Evolutionary conservation across 192 early-diverging fungal species (phyloP).

Genomic region (Podila epicladia): DNA sequence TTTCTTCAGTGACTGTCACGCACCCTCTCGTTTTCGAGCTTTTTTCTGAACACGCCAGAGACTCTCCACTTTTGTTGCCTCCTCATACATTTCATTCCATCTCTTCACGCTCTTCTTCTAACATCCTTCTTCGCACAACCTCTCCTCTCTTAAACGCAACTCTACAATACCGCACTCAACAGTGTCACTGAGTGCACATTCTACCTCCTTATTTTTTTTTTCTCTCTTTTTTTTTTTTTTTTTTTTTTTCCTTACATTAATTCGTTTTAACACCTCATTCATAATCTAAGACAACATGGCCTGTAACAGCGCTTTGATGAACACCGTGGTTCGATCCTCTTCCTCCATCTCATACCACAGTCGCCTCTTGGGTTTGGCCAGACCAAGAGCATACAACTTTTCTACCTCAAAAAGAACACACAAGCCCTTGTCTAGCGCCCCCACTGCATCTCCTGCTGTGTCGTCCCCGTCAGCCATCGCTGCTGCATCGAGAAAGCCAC

Average conservation of each 20-base stretch:
- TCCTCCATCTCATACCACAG: conserved; percentile 11
- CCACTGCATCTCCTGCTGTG: conserved; percentile 9
- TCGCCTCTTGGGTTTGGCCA: not conserved
- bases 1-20: not conserved
- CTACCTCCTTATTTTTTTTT: not conserved
- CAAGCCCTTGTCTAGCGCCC: conserved; percentile 22
- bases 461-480: conserved; percentile 9
- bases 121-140: too few species aligned
- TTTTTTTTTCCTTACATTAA: not conserved
- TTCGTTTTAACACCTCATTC: not conserved
- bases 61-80: not conserved
- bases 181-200: not conserved
- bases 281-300: conserved; percentile 7
- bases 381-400: conserved; percentile 4
- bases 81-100: not conserved
- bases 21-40: not conserved
- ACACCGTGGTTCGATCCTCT: conserved; percentile 16
- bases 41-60: not conserved
- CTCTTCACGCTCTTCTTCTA: not conserved
- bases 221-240: not conserved
- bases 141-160: too few species aligned
- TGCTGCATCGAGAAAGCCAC: not conserved
- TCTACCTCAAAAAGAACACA: conserved; percentile 20
- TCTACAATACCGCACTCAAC: too few species aligned
- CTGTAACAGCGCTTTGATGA: conserved; percentile 17